Percentiles rank a stretch among this genome's conserved stretches.
phyloP scores from a whole-genome alignment of 192 early-diverging fungal species.

The Coemansia sp. region DNA sequence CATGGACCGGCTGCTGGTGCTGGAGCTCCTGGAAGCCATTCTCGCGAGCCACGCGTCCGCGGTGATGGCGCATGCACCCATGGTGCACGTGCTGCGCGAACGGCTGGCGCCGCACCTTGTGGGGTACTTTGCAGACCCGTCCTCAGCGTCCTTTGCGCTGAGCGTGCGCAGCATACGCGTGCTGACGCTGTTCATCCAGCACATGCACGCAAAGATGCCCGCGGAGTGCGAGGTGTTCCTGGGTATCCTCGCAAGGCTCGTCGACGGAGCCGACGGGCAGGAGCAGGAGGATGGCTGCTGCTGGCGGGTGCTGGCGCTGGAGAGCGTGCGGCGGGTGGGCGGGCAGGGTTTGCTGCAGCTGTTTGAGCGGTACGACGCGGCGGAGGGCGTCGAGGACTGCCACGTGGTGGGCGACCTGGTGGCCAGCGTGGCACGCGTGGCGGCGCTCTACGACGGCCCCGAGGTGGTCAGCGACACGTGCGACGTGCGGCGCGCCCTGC shows the following conservation, averaged over 20 bases:
- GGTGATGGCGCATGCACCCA: slow-evolving; percentile 75
- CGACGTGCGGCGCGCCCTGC: slow-evolving; percentile 53
- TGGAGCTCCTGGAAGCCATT: slow-evolving; percentile 92
- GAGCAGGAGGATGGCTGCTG: slow-evolving; percentile 18
- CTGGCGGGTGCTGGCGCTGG: slow-evolving; percentile 46
- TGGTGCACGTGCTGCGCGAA: slow-evolving; percentile 70
- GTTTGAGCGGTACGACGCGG: slow-evolving; percentile 65
- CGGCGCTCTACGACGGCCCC: not conserved
- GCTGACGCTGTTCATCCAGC: slow-evolving; percentile 74
- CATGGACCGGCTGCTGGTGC: slow-evolving; percentile 70
- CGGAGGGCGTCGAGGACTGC: slow-evolving; percentile 51
- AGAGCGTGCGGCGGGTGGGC: slow-evolving; percentile 58
- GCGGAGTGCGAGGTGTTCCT: slow-evolving; percentile 96
- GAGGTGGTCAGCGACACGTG: slow-evolving; percentile 8
- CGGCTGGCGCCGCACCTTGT: slow-evolving; percentile 87
- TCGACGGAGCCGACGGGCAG: slow-evolving; percentile 13
- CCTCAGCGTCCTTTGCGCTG: slow-evolving; percentile 77
- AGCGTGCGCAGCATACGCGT: slow-evolving; percentile 81
- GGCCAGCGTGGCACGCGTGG: slow-evolving; percentile 59
- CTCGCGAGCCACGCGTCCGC: slow-evolving; percentile 74
- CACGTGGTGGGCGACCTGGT: slow-evolving; percentile 83
- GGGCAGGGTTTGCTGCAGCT: slow-evolving; percentile 62
- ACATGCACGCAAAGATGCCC: slow-evolving; percentile 28
- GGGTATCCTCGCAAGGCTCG: slow-evolving; percentile 77
- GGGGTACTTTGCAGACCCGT: slow-evolving; percentile 84